Evolutionary conservation across 768 basidiomycete species (phyloP), one percentile per base, ranked within the genome.

Genomic region (Mycena kentingensis): DNA sequence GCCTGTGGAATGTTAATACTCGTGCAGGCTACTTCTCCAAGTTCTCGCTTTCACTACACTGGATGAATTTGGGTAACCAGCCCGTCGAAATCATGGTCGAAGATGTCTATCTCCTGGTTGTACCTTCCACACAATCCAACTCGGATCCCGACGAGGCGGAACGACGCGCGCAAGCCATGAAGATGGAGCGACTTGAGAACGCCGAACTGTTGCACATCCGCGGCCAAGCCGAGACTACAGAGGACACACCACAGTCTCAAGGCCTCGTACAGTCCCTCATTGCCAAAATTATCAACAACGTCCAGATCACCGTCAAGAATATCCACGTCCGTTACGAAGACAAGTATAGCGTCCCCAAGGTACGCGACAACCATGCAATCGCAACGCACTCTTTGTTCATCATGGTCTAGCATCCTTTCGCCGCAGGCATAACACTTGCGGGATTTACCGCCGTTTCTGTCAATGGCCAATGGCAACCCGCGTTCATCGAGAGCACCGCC

Each of bases 321-420:
- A 92, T 99, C 37, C 97, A 99, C 67, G 72, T 98, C 39, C 87
- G 97, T 46, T 99, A 98, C 63, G 97, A 99, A 70, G 97, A 99
- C 73, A 87, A 87, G 44, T 68, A 93, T 61, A 97, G 93, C 61
- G 93, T 94, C 24, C 95, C 95, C 26, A 92, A 89, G 25, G 94
- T 94, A 69, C 63, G 88, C 73, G 28, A 24, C 29, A 3, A 43
- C 21, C 15, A n/a, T 32, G 5, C 24, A 3, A 42, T 22, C 15
- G 21, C 16, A n/a, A 18, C 54, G 34, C 1, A 5, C 29, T 49
- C 18, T 49, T 21, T 49, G n/a, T 39, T 19, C 27, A 15, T 31
- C n/a, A n/a, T n/a, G n/a, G n/a, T 36, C 13, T 61, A 98, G 90
- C 95, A 97, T 68, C 95, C 95, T 16, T 98, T 99, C 65, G 88